phyloP scores from a whole-genome alignment of 2,329 filamentous ascomycete species.

The Pyrenophora teres region DNA sequence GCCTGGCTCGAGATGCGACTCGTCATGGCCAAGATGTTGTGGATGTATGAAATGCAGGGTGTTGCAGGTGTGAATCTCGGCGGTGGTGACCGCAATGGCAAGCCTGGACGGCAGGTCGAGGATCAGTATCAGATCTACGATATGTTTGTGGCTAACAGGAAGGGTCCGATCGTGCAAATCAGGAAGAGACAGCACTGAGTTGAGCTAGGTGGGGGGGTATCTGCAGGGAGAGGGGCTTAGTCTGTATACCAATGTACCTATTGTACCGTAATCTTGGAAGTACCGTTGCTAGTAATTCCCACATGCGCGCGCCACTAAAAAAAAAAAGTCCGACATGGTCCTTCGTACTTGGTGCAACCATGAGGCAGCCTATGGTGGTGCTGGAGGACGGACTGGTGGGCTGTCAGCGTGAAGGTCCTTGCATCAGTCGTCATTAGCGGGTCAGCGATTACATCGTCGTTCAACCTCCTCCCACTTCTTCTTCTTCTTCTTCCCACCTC shows the following conservation, averaged over 20 bases:
- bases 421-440: neutral
- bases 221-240: too few species aligned
- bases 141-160: slow-evolving; percentile 35
- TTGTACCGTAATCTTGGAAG: too few species aligned
- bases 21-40: slow-evolving; percentile 32
- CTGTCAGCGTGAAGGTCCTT: neutral
- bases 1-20: slow-evolving; percentile 36
- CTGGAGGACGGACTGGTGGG: too few species aligned
- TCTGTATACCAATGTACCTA: too few species aligned
- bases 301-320: too few species aligned
- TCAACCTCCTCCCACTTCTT: neutral
- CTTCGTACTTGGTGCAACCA: too few species aligned
- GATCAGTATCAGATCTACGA: slow-evolving; percentile 36
- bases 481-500: neutral
- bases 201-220: neutral
- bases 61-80: slow-evolving; percentile 29
- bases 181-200: slow-evolving; percentile 7
- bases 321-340: too few species aligned
- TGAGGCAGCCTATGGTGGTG: too few species aligned
- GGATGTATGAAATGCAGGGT: slow-evolving; percentile 27
- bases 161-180: slow-evolving; percentile 42
- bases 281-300: too few species aligned
- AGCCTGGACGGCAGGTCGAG: slow-evolving; percentile 22
- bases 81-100: slow-evolving; percentile 21
- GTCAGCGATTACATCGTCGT: neutral